phyloP scores from a whole-genome alignment of 2,329 filamentous ascomycete genomes.

The Elsinoe ampelina region DNA sequence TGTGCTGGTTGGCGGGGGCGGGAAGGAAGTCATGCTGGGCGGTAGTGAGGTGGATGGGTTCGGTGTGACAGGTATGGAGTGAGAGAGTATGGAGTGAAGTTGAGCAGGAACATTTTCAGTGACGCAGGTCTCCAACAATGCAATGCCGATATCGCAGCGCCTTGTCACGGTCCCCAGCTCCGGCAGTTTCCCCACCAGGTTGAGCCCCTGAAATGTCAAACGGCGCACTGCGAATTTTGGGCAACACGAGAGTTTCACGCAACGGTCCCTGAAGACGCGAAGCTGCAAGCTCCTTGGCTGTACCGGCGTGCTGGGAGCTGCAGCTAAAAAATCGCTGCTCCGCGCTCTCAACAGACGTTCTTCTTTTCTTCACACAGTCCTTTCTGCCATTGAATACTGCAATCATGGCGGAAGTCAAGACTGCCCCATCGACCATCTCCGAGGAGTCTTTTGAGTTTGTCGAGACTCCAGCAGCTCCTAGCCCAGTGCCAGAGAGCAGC shows the following conservation, averaged over 20 bases:
- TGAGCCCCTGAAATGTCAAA: not conserved
- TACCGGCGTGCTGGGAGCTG: conserved; percentile 9
- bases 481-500: conserved; percentile 41
- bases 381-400: conserved; percentile 7
- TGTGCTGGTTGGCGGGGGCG: conserved; percentile 66
- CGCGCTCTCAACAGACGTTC: not conserved
- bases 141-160: not conserved
- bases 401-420: conserved; percentile 11
- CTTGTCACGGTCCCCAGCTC: not conserved
- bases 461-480: conserved; percentile 50
- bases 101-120: conserved; percentile 6
- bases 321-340: conserved; percentile 12
- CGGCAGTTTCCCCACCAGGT: not conserved
- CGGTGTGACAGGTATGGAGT: not conserved
- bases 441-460: conserved; percentile 58
- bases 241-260: conserved; percentile 1
- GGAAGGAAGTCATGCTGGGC: conserved; percentile 44
- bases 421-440: conserved; percentile 21
- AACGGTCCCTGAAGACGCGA: conserved; percentile 9
- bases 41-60: not conserved
- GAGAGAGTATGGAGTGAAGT: not conserved
- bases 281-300: conserved; percentile 1
- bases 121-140: not conserved
- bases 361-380: not conserved
- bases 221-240: conserved; percentile 6